Percentiles rank a stretch among this genome's conserved stretches.
Conservation (phyloP, 2,329 filamentous ascomycete species). For the Apiospora pterosperma region DNA sequence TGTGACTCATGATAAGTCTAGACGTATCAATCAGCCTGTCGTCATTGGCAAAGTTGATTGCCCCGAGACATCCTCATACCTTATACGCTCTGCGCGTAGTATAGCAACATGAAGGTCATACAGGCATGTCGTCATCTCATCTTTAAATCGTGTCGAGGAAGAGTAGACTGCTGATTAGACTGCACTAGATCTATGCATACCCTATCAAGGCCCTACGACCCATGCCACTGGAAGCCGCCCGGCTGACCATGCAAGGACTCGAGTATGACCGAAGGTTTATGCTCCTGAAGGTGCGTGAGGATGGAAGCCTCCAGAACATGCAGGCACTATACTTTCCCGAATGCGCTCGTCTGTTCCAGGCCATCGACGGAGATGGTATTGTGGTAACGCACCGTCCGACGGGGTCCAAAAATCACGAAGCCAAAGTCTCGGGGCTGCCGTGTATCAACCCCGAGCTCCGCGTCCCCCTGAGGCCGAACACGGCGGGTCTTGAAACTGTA, state of each 20-base stretch:
- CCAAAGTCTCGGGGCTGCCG: constrained; percentile 22
- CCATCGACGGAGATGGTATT: constrained; percentile 38
- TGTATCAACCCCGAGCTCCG: constrained; percentile 38
- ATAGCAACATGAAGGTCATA: not conserved
- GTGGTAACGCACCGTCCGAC: constrained; percentile 41
- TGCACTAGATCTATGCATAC: constrained; percentile 64
- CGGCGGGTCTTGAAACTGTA: constrained; percentile 40
- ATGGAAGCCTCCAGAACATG: constrained; percentile 35
- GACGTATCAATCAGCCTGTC: no score
- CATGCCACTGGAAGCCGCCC: constrained; percentile 49
- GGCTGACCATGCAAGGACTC: constrained; percentile 60
- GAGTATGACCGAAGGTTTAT: constrained; percentile 68
- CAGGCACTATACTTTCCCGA: constrained; percentile 55
- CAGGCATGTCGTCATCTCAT: not conserved
- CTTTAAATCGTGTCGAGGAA: not conserved
- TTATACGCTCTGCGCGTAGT: not conserved
- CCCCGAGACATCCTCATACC: not conserved
- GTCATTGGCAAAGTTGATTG: not conserved
- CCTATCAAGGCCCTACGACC: constrained; percentile 71
- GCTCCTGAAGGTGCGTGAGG: constrained; percentile 52
- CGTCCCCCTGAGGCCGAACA: constrained; percentile 55
- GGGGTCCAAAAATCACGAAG: not conserved
- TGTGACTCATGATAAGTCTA: no score
- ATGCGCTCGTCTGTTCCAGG: constrained; percentile 62
- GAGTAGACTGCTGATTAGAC: not conserved